These are phyloP conservation scores for Fusarium chlamydosporum DNA, from an alignment of 2,329 filamentous ascomycete genomes.

Conservation along the genomic window DNA sequence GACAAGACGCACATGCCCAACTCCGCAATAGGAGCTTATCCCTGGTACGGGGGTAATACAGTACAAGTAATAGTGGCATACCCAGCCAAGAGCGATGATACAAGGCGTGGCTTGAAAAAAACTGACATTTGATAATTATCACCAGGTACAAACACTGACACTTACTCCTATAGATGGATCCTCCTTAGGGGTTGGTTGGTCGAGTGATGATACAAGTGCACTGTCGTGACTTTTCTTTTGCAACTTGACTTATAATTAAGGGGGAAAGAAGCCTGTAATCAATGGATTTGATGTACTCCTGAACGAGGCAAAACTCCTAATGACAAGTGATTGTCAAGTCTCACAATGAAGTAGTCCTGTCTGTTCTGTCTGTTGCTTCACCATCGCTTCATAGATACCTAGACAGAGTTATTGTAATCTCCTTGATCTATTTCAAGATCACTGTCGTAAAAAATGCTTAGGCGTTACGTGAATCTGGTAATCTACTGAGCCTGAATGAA, in stretches of 20 bases:
- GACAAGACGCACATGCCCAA: slow-evolving; percentile 11
- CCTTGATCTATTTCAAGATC: not conserved
- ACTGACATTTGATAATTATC: slow-evolving; percentile 11
- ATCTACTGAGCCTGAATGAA: not conserved
- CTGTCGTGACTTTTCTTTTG: slow-evolving; percentile 13
- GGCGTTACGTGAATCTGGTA: not conserved
- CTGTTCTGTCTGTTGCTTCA: not conserved
- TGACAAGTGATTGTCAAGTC: not conserved
- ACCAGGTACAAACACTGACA: slow-evolving; percentile 1
- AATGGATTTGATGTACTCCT: not conserved
- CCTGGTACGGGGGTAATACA: slow-evolving; percentile 3
- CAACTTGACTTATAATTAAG: slow-evolving; percentile 8
- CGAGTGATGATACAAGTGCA: slow-evolving; percentile 9
- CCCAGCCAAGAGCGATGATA: slow-evolving; percentile 1
- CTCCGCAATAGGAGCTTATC: slow-evolving; percentile 19
- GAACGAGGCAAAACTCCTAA: not conserved
- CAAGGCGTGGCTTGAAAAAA: slow-evolving; percentile 13
- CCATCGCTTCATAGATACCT: not conserved
- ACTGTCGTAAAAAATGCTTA: not conserved
- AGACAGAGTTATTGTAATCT: not conserved
- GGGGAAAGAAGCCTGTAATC: not conserved
- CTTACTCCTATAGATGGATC: slow-evolving; percentile 4
- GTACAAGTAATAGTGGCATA: not conserved
- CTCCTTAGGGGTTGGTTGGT: slow-evolving; percentile 7
- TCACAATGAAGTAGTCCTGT: not conserved